Evolutionary conservation across 1,284 basidiomycete genomes (phyloP), one percentile per base, ranked within the genome.

Genomic region (Moniliella sp.): DNA sequence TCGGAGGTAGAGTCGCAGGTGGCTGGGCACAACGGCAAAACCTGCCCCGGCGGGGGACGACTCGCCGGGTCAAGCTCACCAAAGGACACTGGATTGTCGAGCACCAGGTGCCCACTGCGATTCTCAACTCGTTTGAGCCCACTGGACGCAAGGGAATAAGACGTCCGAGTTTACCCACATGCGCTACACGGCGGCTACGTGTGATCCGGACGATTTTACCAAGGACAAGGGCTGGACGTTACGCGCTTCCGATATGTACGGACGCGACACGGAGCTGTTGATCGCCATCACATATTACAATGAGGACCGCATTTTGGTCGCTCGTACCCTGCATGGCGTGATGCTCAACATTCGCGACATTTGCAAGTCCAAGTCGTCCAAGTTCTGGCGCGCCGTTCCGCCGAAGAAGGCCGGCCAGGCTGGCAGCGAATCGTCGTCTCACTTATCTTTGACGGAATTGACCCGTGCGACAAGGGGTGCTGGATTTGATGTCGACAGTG

Each of bases 31-130:
- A 51, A 30, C 47, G 61, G 15, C 61, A 62, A 30, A 49, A 52
- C 31, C 51, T 45, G 5, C 62, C 62, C 18, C 50, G 55, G 23
- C 47, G 64, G 5, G 64, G 63, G 16, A 42, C 61, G 25, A 78
- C 62, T 18, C 60, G 78, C 45, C 80, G 78, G 57, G 77, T 94
- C 64, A 80, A 82, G 61, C 74, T 94, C 44, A 86, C 81, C 1
- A 69, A 79, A 2, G 57, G 58, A 16, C 51, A 61, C 36, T 60
- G 55, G 46, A 57, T 61, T 31, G 49, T 60, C 14, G 58, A 61
- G 17, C 51, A 60, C 29, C 68, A 74, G 11, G 83, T 88, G 0
- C 84, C 84, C 1, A 76, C 77, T 0, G 78, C 83, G 2, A 72
- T 91, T 33, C 70, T 70, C 48, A 81, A 75, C 43, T 80, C 82